These are phyloP conservation scores for Hypholoma sublateritium DNA, from an alignment of 768 basidiomycete genomes.

Conservation along the genomic window DNA sequence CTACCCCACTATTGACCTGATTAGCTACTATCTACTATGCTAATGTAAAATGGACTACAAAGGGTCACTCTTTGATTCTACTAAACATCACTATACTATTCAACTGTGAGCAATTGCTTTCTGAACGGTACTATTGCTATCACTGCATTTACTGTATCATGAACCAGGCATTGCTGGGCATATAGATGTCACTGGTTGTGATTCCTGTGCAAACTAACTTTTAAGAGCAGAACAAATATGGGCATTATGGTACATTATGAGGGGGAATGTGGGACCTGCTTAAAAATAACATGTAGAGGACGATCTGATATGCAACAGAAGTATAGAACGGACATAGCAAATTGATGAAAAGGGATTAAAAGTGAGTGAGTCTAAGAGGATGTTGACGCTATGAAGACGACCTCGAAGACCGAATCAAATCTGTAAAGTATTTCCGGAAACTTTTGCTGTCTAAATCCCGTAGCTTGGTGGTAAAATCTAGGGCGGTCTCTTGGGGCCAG, in stretches of 20 bases:
- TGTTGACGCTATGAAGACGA: constrained; percentile 48
- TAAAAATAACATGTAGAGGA: neutral
- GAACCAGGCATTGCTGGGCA: neutral
- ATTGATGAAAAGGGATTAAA: neutral
- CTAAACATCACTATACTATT: neutral
- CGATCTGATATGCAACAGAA: constrained; percentile 1
- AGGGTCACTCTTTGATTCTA: neutral
- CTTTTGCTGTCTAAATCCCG: constrained; percentile 70
- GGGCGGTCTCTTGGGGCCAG: constrained; percentile 76
- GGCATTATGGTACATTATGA: constrained; percentile 4
- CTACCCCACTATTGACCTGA: neutral
- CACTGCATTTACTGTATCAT: neutral
- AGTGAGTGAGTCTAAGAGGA: constrained; percentile 7
- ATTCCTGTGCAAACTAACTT: neutral
- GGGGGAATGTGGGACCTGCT: neutral
- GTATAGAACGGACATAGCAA: neutral
- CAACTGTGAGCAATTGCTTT: neutral
- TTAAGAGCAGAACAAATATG: neutral
- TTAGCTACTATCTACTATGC: neutral
- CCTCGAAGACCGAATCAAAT: constrained; percentile 76
- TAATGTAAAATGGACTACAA: neutral
- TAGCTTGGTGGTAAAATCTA: constrained; percentile 78
- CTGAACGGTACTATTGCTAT: neutral
- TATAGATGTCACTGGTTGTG: neutral
- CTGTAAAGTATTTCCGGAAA: constrained; percentile 87